Percentiles rank a stretch among this genome's conserved stretches.
Conservation (phyloP, 2,329 filamentous ascomycete genomes). For the Lachnum nothofagi region DNA sequence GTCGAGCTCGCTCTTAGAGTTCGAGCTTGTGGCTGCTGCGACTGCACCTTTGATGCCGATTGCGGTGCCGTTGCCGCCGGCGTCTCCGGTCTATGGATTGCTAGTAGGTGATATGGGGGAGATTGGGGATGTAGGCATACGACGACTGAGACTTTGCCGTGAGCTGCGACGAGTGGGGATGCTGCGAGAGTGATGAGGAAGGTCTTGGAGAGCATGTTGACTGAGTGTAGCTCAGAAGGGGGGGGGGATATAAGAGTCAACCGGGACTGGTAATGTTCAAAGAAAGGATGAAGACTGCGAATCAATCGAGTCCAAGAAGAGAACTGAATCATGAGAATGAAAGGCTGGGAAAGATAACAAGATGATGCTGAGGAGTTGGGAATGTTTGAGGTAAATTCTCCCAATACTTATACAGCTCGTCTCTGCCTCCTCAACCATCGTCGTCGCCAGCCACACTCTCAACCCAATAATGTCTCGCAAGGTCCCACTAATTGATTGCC, state of each 20-base stretch:
- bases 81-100: constrained; percentile 31
- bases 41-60: constrained; percentile 39
- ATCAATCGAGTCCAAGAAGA: background rate
- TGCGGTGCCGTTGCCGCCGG: constrained; percentile 40
- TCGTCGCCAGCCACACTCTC: too few relatives aligned
- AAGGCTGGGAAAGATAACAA: background rate
- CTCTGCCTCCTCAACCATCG: background rate
- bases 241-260: background rate
- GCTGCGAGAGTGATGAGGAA: constrained; percentile 6
- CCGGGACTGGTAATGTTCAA: background rate
- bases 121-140: constrained; percentile 12
- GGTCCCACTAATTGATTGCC: background rate
- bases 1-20: constrained; percentile 41
- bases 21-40: constrained; percentile 39
- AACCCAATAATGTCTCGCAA: background rate
- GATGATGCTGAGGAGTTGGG: background rate
- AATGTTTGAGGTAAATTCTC: background rate
- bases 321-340: background rate
- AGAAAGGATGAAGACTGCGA: background rate
- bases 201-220: constrained; percentile 7
- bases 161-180: constrained; percentile 52
- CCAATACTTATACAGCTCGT: background rate
- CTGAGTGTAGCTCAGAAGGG: background rate
- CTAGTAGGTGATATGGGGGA: constrained; percentile 5
- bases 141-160: constrained; percentile 50